Evolutionary conservation across 2,329 filamentous ascomycete species (phyloP), one percentile per base, ranked within the genome.

Genomic region (Curvularia eragrostidis): DNA sequence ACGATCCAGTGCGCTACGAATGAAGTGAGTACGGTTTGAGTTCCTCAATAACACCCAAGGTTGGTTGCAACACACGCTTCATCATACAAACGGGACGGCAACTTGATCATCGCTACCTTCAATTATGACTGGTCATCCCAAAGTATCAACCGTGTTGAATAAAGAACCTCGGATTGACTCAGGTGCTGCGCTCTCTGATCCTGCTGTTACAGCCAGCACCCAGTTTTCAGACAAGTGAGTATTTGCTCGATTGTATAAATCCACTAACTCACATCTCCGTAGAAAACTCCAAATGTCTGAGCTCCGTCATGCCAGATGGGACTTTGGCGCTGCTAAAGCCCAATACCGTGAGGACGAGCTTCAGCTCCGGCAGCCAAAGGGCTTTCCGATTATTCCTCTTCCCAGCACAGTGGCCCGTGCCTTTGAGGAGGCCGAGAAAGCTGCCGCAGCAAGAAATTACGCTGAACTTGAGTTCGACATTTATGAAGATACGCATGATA

Each of bases 371-470:
- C 56, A 51, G n/a, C 56, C 57, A 26, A 23, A 57, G 18, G 54
- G 46, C 21, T 59, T 59, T 21, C 57, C 57, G 7, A 53, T 59
- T 23, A 51, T 50, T 28, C 39, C 30, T 18, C 44, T 59, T 15
- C 50, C 41, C 3, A 50, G 19, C 12, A 59, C 57, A 15, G 18
- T 59, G 9, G 32, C 13, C 1, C 54, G 49, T 21, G 54, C 49
- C 42, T 49, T 46, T 32, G 21, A 49, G 24, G 49, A 59, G 32
- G 46, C 39, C 38, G 57, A 39, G n/a, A 34, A 42, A 12, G 34
- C 38, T 24, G 41, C 52, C 15, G 21, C 21, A n/a, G 26, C 32
- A 9, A 38, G 23, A 24, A 0, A 23, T 39, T 23, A 39, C n/a
- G 18, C 46, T 23, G 41, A 36, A 26, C 26, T 13, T 5, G 26